Evolutionary conservation across 495 filamentous ascomycete species (phyloP).

Genomic region (Xylaria bambusicola): DNA sequence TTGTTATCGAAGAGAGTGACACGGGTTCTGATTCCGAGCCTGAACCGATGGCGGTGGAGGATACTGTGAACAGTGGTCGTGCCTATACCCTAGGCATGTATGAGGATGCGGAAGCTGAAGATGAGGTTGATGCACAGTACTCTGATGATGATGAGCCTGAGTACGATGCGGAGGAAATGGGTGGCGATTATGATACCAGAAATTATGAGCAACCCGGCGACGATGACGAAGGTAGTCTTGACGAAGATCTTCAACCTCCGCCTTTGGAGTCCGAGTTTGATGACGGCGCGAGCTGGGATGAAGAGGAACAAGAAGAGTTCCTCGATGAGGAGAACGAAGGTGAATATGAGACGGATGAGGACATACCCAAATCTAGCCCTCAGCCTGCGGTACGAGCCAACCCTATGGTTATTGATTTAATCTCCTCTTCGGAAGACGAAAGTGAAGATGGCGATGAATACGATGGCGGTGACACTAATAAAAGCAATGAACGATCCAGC

Average conservation of each 20-base stretch:
- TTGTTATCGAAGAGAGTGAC: conserved; percentile 31
- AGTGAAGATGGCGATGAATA: conserved; percentile 24
- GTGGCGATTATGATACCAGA: conserved; percentile 31
- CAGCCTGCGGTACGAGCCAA: conserved; percentile 18
- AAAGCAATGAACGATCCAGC: neutral
- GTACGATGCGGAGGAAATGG: conserved; percentile 36
- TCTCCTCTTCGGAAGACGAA: conserved; percentile 45
- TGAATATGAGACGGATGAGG: conserved; percentile 26
- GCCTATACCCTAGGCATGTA: conserved; percentile 28
- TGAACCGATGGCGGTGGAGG: conserved; percentile 22
- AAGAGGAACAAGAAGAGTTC: conserved; percentile 30
- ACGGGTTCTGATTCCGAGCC: conserved; percentile 12
- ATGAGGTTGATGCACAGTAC: conserved; percentile 30
- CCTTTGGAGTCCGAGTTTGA: conserved; percentile 29
- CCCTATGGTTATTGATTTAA: conserved; percentile 40
- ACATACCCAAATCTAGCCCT: neutral
- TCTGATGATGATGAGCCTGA: conserved; percentile 43
- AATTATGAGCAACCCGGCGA: conserved; percentile 35
- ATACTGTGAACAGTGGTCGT: conserved; percentile 23
- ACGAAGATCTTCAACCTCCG: conserved; percentile 30
- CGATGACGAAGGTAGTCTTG: conserved; percentile 41
- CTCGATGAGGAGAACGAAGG: conserved; percentile 29
- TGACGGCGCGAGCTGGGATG: conserved; percentile 33
- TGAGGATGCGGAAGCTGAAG: conserved; percentile 29
- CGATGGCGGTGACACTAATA: conserved; percentile 10